These are phyloP conservation scores for Oxytropis ochrocephala DNA, from an alignment of 306 rosid species.

Conservation along the genomic window DNA sequence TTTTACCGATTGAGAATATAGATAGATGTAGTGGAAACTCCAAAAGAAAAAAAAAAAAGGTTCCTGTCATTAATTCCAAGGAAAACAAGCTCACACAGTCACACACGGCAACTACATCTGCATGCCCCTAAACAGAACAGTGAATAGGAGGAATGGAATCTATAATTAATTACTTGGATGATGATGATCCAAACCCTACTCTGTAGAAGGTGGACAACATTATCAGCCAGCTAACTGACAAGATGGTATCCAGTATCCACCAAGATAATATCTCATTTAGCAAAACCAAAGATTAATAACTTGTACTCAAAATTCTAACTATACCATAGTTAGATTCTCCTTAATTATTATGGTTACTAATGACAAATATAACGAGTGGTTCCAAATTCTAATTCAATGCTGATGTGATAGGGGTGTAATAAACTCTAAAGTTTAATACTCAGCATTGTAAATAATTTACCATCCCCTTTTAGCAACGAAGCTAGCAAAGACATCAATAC, in stretches of 20 bases:
- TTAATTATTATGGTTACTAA: constrained; percentile 17
- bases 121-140: neutral
- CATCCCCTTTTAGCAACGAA: too few species aligned
- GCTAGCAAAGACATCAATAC: too few species aligned
- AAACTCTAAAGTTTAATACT: too few species aligned
- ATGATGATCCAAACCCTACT: constrained; percentile 20
- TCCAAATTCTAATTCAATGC: too few species aligned
- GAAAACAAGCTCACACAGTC: constrained; percentile 16
- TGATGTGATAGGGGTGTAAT: too few species aligned
- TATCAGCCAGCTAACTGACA: constrained; percentile 6
- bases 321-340: constrained; percentile 24
- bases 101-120: neutral
- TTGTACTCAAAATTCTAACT: constrained; percentile 22
- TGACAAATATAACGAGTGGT: constrained; percentile 30
- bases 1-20: too few species aligned
- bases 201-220: constrained; percentile 25
- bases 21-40: too few species aligned
- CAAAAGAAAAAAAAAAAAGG: neutral
- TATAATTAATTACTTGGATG: constrained; percentile 31
- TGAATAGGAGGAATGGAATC: neutral
- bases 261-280: constrained; percentile 14
- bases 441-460: too few species aligned
- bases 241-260: constrained; percentile 25
- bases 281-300: constrained; percentile 14
- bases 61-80: neutral